Percentiles rank a stretch among this genome's conserved stretches.
Evolutionary conservation across 805 yeast species (phyloP).

Genomic region (Saccharomycopsis sp.): DNA sequence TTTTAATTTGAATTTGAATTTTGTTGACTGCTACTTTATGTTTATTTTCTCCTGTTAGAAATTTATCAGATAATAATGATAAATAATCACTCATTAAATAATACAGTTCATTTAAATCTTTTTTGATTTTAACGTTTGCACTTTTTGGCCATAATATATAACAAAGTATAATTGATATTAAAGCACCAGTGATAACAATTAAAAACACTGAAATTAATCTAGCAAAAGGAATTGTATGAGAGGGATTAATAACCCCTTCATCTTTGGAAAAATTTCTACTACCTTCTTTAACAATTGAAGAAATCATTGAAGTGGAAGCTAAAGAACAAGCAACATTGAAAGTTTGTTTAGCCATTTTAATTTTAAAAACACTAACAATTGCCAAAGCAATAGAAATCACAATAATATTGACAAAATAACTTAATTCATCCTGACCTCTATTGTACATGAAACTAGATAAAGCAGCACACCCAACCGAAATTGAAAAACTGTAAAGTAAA

Average conservation of each 20-base stretch:
- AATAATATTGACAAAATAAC: conserved; percentile 42
- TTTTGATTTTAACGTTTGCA: conserved; percentile 38
- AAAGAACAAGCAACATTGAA: conserved; percentile 77
- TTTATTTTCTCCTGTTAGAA: conserved; percentile 38
- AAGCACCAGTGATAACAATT: conserved; percentile 53
- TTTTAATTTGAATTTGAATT: conserved; percentile 30
- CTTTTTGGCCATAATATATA: conserved; percentile 53
- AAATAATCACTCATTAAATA: conserved; percentile 38
- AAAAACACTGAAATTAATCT: conserved; percentile 43
- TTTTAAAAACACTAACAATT: conserved; percentile 57
- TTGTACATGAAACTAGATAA: conserved; percentile 37
- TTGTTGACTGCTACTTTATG: conserved; percentile 27
- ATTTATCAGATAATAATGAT: conserved; percentile 25
- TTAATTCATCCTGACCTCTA: conserved; percentile 35
- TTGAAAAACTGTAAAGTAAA: conserved; percentile 40
- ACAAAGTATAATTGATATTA: conserved; percentile 49
- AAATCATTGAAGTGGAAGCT: conserved; percentile 59
- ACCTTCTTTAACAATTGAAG: conserved; percentile 68
- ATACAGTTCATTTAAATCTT: conserved; percentile 39
- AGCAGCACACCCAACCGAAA: conserved; percentile 42
- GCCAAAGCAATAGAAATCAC: conserved; percentile 51
- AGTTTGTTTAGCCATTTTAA: conserved; percentile 51
- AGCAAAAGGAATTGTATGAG: conserved; percentile 43
- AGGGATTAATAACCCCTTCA: conserved; percentile 12
- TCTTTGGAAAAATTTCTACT: conserved; percentile 31